These are phyloP conservation scores for Aspergillus ruber DNA, from an alignment of 2,329 filamentous ascomycete species.

Conservation along the genomic window DNA sequence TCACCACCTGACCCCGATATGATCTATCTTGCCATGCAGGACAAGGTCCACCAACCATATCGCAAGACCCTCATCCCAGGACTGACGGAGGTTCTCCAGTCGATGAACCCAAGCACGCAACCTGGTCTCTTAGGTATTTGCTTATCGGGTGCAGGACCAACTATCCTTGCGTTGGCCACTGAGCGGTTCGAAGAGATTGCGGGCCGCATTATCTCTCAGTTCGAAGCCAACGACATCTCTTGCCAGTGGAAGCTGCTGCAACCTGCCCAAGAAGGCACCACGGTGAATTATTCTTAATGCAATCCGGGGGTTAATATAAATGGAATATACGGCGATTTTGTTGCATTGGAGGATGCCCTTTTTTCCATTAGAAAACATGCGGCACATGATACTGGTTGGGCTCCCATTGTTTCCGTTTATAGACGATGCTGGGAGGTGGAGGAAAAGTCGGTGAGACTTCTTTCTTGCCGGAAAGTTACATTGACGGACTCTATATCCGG, in stretches of 20 bases:
- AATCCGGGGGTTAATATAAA: neutral
- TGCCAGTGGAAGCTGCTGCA: slow-evolving; percentile 86
- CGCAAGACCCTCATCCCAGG: slow-evolving; percentile 86
- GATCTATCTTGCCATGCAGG: slow-evolving; percentile 97
- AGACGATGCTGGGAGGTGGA: too few species aligned
- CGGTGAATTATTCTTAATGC: slow-evolving; percentile 19
- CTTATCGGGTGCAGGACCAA: slow-evolving; percentile 88
- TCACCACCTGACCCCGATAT: slow-evolving; percentile 86
- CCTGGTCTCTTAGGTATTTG: slow-evolving; percentile 89
- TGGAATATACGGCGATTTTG: neutral
- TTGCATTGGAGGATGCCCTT: neutral
- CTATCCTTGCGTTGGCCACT: slow-evolving; percentile 87
- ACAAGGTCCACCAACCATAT: slow-evolving; percentile 96
- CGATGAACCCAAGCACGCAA: slow-evolving; percentile 80
- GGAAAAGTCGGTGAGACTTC: neutral
- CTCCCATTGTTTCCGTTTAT: too few species aligned
- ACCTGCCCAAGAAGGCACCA: slow-evolving; percentile 63
- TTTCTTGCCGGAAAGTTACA: neutral
- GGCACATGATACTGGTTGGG: neutral
- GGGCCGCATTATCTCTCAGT: slow-evolving; percentile 65
- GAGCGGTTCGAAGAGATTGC: slow-evolving; percentile 85
- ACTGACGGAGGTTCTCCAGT: slow-evolving; percentile 81
- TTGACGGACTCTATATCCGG: too few species aligned
- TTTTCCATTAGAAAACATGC: neutral
- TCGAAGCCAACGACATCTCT: slow-evolving; percentile 59